Conservation (phyloP, 2,329 filamentous ascomycete species). For the Aspergillus thermomutatus region DNA sequence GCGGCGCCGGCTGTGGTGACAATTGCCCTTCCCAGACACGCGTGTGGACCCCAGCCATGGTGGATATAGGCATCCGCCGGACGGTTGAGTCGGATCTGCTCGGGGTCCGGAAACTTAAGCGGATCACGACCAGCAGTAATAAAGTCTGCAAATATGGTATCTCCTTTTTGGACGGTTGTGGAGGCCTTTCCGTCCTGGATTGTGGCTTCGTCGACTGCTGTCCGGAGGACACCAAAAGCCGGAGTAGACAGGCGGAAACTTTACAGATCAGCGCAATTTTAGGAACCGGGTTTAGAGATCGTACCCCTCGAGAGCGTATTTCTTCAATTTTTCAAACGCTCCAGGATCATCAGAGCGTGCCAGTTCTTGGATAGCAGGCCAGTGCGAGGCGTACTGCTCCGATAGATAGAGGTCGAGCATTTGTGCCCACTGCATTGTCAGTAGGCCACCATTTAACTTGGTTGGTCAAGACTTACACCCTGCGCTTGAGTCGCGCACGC, state of each 20-base stretch:
- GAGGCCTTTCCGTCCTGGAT: not conserved
- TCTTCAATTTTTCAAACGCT: constrained; percentile 8
- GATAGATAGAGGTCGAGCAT: constrained; percentile 11
- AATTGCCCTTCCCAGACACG: constrained; percentile 3
- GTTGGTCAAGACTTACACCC: constrained; percentile 1
- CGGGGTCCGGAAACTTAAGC: not conserved
- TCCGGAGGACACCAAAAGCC: constrained; percentile 10
- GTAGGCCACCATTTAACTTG: not conserved
- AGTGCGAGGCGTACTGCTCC: constrained; percentile 5
- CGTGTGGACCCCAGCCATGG: constrained; percentile 5
- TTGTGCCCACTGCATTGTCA: constrained; percentile 10
- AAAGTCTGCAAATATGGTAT: constrained; percentile 5
- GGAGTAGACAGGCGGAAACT: constrained; percentile 13
- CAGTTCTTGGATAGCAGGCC: constrained; percentile 6
- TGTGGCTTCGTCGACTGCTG: not conserved
- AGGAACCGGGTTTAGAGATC: too few relatives aligned
- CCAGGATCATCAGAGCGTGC: constrained; percentile 1
- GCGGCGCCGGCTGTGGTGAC: constrained; percentile 1
- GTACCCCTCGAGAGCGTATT: constrained; percentile 12
- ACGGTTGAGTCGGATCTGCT: constrained; percentile 3
- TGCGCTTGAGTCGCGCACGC: constrained; percentile 11
- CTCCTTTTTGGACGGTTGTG: not conserved
- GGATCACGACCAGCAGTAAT: constrained; percentile 3
- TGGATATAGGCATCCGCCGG: constrained; percentile 4
- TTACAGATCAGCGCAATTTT: not conserved